Base-by-base conservation (phyloP, 495 filamentous ascomycete species). In the Tetracladium setigerum region DNA sequence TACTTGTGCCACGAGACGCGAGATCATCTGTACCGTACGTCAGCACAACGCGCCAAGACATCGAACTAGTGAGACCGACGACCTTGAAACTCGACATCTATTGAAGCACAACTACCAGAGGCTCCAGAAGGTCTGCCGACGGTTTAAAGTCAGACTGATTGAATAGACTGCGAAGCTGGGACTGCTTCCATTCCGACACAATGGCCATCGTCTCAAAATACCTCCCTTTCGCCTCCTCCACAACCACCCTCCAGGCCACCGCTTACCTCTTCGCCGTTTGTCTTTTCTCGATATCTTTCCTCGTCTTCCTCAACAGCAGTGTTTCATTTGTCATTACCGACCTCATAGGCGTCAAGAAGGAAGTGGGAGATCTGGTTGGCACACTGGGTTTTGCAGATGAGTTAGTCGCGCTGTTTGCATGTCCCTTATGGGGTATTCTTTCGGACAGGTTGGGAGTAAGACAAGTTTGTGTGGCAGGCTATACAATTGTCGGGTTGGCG, bases 321-420 rank as follows among this genome's bases (percentile, higher is more conserved):
- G 71, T 97, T 47, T 91, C 87, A 30, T 99, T 97, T 66, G 88
- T 97, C 42, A 84, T 97, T 52, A 95, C 89, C 7, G 86, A 95
- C 63, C 71, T 95, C 32, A 80, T 99, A 46, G 86, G 86, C 38
- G 69, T 88, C 33, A 77, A 77, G 56, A 63, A 80, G 38, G 76
- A 79, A 41, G 87, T 95, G 22, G 92, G 92, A 27, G 82, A 95
- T 70, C 82, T 88, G 4, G 89, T 95, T 15, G 92, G 92, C 17
- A 96, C 90, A 1, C 72, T 99, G 30, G 92, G 92, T 30, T 97
- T 99, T 66, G 90, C 84, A 1, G 92, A 99, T 70, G 92, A 99
- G 66, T 55, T 97, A 36, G 81, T 97, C 22, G 92, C 87, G 4
- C 73, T 99, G 46, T 73, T 89, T 18, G 92, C 92, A 3, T 96